Evolutionary conservation across 106 monocot species (phyloP).

Genomic region (Apostasia ramifera): DNA sequence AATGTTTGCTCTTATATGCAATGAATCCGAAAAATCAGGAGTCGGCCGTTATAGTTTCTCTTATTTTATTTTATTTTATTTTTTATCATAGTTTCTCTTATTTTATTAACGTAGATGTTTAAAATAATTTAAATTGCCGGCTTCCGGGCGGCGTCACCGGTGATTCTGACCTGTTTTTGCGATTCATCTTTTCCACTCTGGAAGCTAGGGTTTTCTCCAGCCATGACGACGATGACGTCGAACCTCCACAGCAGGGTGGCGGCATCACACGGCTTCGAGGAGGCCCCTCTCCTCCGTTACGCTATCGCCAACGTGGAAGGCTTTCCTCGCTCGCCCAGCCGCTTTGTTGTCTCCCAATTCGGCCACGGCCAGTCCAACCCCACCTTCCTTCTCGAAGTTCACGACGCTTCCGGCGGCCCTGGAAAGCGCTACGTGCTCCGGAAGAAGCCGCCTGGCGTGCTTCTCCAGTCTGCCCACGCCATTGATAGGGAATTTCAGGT

Average conservation of each 20-base stretch:
- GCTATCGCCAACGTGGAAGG: conserved; percentile 52
- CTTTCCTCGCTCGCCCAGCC: conserved; percentile 41
- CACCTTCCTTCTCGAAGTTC: conserved; percentile 73
- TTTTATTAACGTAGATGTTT: too few relatives aligned
- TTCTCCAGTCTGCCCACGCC: conserved; percentile 89
- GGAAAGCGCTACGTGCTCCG: conserved; percentile 73
- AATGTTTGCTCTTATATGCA: too few relatives aligned
- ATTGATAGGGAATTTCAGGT: conserved; percentile 92
- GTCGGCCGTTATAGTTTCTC: too few relatives aligned
- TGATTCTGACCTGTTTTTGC: too few relatives aligned
- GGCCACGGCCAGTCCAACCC: conserved; percentile 98
- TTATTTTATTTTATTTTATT: too few relatives aligned
- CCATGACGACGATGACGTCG: conserved; percentile 63
- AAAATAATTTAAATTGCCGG: too few relatives aligned
- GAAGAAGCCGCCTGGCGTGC: conserved; percentile 81
- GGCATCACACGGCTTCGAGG: conserved; percentile 55
- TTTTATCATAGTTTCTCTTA: too few relatives aligned
- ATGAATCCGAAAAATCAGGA: too few relatives aligned
- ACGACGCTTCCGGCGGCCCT: background rate
- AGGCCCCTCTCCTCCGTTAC: conserved; percentile 58
- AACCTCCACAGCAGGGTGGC: conserved; percentile 53
- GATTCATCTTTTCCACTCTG: too few relatives aligned
- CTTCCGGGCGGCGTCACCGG: too few relatives aligned
- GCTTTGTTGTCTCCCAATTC: conserved; percentile 64
- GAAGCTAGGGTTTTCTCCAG: too few relatives aligned